phyloP scores from a whole-genome alignment of 1,139 yeast genomes.

The Dujonia santamariae region DNA sequence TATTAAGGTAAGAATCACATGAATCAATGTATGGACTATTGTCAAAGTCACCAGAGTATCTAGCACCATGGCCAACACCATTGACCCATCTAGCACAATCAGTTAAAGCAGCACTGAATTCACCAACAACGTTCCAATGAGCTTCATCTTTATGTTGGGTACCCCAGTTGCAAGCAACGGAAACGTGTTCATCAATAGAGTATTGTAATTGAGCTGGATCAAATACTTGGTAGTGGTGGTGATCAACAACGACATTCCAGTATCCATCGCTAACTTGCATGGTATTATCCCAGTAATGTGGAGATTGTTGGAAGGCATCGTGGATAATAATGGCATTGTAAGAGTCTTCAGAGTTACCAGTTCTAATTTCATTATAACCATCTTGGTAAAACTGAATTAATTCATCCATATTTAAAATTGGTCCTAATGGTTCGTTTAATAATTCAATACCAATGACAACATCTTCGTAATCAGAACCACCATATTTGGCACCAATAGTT shows the following conservation, averaged over 20 bases:
- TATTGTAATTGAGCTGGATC: constrained; percentile 56
- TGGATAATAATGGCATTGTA: constrained; percentile 57
- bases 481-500: constrained; percentile 56
- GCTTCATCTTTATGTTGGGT: constrained; percentile 44
- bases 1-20: constrained; percentile 58
- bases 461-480: constrained; percentile 59
- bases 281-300: constrained; percentile 60
- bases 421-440: constrained; percentile 87
- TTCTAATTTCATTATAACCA: constrained; percentile 55
- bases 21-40: constrained; percentile 54
- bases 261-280: constrained; percentile 40
- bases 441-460: constrained; percentile 82
- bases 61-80: constrained; percentile 86
- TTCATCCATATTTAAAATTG: constrained; percentile 54
- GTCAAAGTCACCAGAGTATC: constrained; percentile 72
- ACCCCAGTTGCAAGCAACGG: constrained; percentile 65
- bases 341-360: constrained; percentile 30
- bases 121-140: constrained; percentile 83
- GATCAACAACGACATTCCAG: constrained; percentile 78
- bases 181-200: constrained; percentile 58
- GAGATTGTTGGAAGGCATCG: constrained; percentile 63
- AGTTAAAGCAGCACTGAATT: constrained; percentile 91
- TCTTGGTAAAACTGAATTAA: constrained; percentile 55
- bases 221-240: constrained; percentile 91
- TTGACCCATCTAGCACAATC: constrained; percentile 92